These are phyloP conservation scores for Cucurbitaria berberidis DNA, from an alignment of 2,329 filamentous ascomycete genomes.

Conservation along the genomic window DNA sequence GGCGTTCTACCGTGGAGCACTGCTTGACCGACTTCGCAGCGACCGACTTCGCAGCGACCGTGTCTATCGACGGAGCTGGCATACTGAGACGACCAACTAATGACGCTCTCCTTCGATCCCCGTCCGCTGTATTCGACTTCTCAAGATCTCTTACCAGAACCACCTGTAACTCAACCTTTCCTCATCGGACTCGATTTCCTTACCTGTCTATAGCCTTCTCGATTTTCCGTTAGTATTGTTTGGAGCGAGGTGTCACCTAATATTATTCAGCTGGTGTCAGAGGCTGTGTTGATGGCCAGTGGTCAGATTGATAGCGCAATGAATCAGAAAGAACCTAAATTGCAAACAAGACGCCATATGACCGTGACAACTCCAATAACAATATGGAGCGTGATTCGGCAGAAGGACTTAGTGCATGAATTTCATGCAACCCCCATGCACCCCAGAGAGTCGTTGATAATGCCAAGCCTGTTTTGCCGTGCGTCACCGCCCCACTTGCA, in stretches of 20 bases:
- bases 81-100: conserved; percentile 31
- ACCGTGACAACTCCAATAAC: conserved; percentile 1
- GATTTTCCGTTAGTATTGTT: conserved; percentile 10
- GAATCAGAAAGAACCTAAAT: conserved; percentile 33
- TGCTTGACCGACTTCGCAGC: conserved; percentile 22
- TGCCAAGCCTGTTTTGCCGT: conserved; percentile 36
- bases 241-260: conserved; percentile 17
- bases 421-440: neutral
- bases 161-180: conserved; percentile 12
- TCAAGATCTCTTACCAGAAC: conserved; percentile 10
- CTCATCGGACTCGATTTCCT: conserved; percentile 7
- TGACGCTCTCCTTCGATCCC: conserved; percentile 15
- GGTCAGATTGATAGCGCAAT: conserved; percentile 29
- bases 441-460: neutral
- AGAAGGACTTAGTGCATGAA: neutral
- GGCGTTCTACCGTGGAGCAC: conserved; percentile 33
- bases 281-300: conserved; percentile 14
- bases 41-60: conserved; percentile 30
- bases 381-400: neutral
- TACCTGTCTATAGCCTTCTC: conserved; percentile 5
- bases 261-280: conserved; percentile 16
- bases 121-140: neutral
- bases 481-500: conserved; percentile 24
- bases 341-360: conserved; percentile 12
- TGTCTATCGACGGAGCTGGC: conserved; percentile 39